A percentile compares a stretch with the other conserved stretches of the same genome.
These are phyloP conservation scores for Penicillium odoratum DNA, from an alignment of 495 filamentous ascomycete genomes.

Conservation along the genomic window DNA sequence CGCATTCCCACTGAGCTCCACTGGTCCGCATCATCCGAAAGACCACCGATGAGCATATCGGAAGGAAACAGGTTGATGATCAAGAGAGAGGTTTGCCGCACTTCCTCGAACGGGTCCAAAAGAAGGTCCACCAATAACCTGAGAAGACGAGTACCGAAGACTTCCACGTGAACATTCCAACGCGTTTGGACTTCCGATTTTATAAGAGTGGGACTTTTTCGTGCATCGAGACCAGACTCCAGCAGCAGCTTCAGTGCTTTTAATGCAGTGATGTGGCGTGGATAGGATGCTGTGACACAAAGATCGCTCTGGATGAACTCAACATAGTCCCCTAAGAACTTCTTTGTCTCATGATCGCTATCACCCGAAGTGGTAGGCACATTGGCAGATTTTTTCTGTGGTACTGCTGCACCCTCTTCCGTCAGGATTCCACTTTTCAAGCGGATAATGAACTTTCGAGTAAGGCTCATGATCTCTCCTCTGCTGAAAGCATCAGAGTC, in stretches of 20 bases:
- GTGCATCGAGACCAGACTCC: constrained; percentile 51
- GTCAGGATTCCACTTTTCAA: constrained; percentile 43
- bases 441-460: constrained; percentile 66
- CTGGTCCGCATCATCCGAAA: constrained; percentile 8
- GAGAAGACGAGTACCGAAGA: constrained; percentile 52
- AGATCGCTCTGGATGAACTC: constrained; percentile 71
- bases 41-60: constrained; percentile 21
- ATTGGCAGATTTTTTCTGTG: constrained; percentile 3
- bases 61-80: constrained; percentile 53
- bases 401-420: neutral
- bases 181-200: constrained; percentile 26
- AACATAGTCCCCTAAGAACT: constrained; percentile 69
- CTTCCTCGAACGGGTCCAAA: constrained; percentile 90
- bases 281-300: constrained; percentile 75
- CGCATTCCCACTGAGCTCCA: constrained; percentile 10
- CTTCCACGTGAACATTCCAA: constrained; percentile 55
- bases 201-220: constrained; percentile 27
- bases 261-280: constrained; percentile 78
- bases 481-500: constrained; percentile 84
- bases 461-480: constrained; percentile 68
- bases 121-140: constrained; percentile 71
- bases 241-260: constrained; percentile 63
- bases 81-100: constrained; percentile 63
- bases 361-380: constrained; percentile 17
- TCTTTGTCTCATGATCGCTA: constrained; percentile 47